Conservation (phyloP, 129 eudicot species). For the Helianthus annuus region DNA sequence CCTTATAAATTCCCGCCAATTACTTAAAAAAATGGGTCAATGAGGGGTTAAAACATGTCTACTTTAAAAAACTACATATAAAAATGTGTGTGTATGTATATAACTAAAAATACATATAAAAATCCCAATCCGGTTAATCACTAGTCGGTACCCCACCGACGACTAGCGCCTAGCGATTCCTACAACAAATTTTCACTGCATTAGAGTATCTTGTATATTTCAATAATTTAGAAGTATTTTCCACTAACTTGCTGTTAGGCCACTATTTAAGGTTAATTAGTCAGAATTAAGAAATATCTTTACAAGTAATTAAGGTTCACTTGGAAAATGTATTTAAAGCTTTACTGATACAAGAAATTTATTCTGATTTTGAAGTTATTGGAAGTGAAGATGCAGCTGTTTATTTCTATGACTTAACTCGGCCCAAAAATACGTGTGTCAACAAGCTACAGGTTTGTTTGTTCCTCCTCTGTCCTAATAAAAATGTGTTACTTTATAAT, state of each 20-base stretch:
- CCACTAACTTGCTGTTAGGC: constrained; percentile 6
- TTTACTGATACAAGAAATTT: constrained; percentile 24
- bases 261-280: neutral
- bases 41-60: too few relatives aligned
- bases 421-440: constrained; percentile 85
- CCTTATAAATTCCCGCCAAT: too few relatives aligned
- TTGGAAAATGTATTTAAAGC: neutral
- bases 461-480: constrained; percentile 20
- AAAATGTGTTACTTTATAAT: neutral
- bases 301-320: neutral
- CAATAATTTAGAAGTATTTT: neutral
- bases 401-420: constrained; percentile 90
- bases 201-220: constrained; percentile 2
- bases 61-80: too few relatives aligned
- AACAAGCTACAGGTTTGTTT: constrained; percentile 95
- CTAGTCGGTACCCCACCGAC: too few relatives aligned
- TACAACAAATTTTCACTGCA: neutral
- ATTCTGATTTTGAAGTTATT: constrained; percentile 56
- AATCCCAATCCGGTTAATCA: too few relatives aligned
- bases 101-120: too few relatives aligned
- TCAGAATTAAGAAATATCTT: neutral
- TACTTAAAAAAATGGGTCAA: too few relatives aligned
- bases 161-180: too few relatives aligned
- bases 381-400: constrained; percentile 98
- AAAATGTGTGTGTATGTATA: too few relatives aligned